Conservation (phyloP, 2,329 filamentous ascomycete genomes). For the Sporothrix curviconia region DNA sequence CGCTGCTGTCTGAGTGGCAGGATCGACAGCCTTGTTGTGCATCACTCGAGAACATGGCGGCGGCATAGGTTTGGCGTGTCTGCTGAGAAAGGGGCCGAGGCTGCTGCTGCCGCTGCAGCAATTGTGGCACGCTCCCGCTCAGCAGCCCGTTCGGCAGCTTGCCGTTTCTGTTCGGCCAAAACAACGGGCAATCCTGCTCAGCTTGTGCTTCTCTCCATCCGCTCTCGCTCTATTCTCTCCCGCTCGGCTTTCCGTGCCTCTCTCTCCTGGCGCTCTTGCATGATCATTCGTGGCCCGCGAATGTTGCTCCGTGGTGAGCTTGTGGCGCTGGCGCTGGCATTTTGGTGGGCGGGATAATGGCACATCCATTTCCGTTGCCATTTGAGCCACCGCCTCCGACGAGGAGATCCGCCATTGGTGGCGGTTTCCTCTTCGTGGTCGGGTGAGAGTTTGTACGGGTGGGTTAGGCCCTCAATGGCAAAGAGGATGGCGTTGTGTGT, state of each 20-base stretch:
- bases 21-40: slow-evolving; percentile 28
- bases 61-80: slow-evolving; percentile 21
- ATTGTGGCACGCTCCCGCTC: slow-evolving; percentile 51
- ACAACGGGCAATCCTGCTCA: slow-evolving; percentile 48
- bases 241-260: slow-evolving; percentile 65
- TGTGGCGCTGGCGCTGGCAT: slow-evolving; percentile 44
- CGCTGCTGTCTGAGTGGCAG: slow-evolving; percentile 29
- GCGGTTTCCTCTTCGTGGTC: slow-evolving; percentile 84
- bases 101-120: slow-evolving; percentile 40
- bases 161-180: slow-evolving; percentile 47
- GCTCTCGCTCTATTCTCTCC: slow-evolving; percentile 57
- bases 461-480: slow-evolving; percentile 79
- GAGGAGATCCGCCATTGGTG: slow-evolving; percentile 78
- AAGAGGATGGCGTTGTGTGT: slow-evolving; percentile 89
- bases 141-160: slow-evolving; percentile 17
- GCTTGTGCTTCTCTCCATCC: slow-evolving; percentile 52
- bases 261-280: slow-evolving; percentile 75
- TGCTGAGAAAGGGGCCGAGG: slow-evolving; percentile 26
- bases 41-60: slow-evolving; percentile 20
- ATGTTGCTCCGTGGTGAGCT: slow-evolving; percentile 58
- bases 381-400: slow-evolving; percentile 47
- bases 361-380: slow-evolving; percentile 41
- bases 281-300: slow-evolving; percentile 80
- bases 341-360: slow-evolving; percentile 36
- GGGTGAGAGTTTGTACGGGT: slow-evolving; percentile 74